phyloP scores from a whole-genome alignment of 768 basidiomycete genomes.

The Termitomyces sp. region DNA sequence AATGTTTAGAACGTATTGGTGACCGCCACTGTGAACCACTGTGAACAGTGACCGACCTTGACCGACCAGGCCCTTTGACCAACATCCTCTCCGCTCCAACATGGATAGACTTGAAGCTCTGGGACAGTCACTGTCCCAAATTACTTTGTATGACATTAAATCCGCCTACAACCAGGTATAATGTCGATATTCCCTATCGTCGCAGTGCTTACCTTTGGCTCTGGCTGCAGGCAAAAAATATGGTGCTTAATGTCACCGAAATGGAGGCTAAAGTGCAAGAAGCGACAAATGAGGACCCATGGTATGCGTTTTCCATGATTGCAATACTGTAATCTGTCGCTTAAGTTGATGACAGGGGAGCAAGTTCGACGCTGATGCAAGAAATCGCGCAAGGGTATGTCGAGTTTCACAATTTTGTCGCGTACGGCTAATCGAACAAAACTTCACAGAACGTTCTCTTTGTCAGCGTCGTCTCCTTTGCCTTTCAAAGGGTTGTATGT shows the following conservation, averaged over 20 bases:
- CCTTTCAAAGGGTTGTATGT: neutral
- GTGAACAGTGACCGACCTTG: slow-evolving; percentile 1
- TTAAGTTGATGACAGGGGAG: slow-evolving; percentile 54
- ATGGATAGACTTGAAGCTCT: slow-evolving; percentile 84
- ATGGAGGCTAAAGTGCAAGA: slow-evolving; percentile 97
- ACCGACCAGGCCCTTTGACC: neutral
- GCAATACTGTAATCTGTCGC: neutral
- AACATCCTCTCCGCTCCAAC: slow-evolving; percentile 8
- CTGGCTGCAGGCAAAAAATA: slow-evolving; percentile 76
- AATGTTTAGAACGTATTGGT: neutral
- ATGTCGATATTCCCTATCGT: neutral
- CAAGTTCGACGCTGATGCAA: slow-evolving; percentile 96
- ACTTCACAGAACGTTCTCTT: slow-evolving; percentile 83
- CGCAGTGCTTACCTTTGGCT: neutral
- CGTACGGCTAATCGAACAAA: neutral
- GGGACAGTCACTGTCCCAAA: slow-evolving; percentile 67
- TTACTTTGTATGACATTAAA: slow-evolving; percentile 93
- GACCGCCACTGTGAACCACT: neutral
- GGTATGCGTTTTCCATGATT: slow-evolving; percentile 44
- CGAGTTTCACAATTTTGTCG: neutral
- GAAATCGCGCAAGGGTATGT: slow-evolving; percentile 93
- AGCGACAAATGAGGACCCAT: slow-evolving; percentile 97
- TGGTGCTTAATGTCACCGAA: slow-evolving; percentile 93
- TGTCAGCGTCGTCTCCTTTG: slow-evolving; percentile 49
- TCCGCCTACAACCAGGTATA: slow-evolving; percentile 88